Percentiles rank a stretch among this genome's conserved stretches.
These are phyloP conservation scores for Fusarium verrucosum DNA, from an alignment of 2,329 filamentous ascomycete genomes.

Conservation along the genomic window DNA sequence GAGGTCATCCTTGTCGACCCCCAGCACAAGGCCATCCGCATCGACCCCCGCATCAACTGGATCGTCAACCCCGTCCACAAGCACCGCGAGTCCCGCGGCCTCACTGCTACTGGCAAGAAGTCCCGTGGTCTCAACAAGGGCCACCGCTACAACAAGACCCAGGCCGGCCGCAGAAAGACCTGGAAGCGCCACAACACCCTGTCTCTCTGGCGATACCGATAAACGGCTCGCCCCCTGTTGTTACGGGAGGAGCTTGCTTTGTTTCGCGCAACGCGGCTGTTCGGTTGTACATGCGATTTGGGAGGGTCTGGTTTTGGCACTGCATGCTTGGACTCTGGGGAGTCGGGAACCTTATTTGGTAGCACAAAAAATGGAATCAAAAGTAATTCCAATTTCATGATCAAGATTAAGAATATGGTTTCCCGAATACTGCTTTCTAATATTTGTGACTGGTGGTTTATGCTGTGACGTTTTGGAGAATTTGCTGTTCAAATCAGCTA, in stretches of 20 bases:
- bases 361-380: constrained; percentile 48
- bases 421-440: constrained; percentile 18
- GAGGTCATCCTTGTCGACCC: constrained; percentile 99
- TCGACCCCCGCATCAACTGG: constrained; percentile 99
- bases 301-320: constrained; percentile 46
- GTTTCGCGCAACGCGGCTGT: constrained; percentile 18
- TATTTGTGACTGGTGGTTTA: neutral
- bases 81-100: constrained; percentile 98
- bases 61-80: constrained; percentile 99
- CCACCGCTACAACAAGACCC: constrained; percentile 99
- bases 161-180: constrained; percentile 97
- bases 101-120: constrained; percentile 99
- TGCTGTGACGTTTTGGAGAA: no score
- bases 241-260: constrained; percentile 6
- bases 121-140: constrained; percentile 99
- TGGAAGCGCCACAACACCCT: constrained; percentile 99
- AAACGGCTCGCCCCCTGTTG: constrained; percentile 50
- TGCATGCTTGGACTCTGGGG: constrained; percentile 47
- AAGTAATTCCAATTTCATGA: constrained; percentile 44
- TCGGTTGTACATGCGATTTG: constrained; percentile 35
- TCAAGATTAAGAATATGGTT: constrained; percentile 42
- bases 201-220: constrained; percentile 98
- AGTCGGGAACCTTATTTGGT: constrained; percentile 47
- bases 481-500: neutral
- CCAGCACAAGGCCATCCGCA: constrained; percentile 99